These are phyloP conservation scores for Podaxis rugospora DNA, from an alignment of 768 basidiomycete species.

Conservation along the genomic window DNA sequence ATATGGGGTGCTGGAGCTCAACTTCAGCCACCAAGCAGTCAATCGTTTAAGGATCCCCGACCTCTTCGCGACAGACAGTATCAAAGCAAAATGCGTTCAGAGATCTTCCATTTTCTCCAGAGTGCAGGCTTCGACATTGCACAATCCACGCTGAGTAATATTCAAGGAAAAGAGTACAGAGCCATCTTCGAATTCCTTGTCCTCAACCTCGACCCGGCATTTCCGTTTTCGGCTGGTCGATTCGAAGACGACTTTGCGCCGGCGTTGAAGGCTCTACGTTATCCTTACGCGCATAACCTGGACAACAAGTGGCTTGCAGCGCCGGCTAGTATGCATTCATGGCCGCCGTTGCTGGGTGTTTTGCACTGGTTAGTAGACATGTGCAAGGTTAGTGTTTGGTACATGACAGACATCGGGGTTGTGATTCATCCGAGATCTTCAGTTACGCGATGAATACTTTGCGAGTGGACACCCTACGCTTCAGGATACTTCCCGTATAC, in stretches of 20 bases:
- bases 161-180: constrained; percentile 85
- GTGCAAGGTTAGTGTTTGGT: constrained; percentile 60
- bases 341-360: constrained; percentile 85
- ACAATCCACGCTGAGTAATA: constrained; percentile 64
- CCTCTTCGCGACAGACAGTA: constrained; percentile 74
- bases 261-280: constrained; percentile 69
- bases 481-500: constrained; percentile 54
- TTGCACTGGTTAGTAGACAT: constrained; percentile 90
- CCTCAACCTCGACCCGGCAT: constrained; percentile 64
- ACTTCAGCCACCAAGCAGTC: constrained; percentile 47
- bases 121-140: constrained; percentile 62
- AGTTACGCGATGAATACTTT: constrained; percentile 45
- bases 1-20: constrained; percentile 56
- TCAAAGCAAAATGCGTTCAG: constrained; percentile 71
- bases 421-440: constrained; percentile 9
- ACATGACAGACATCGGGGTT: neutral
- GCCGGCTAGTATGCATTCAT: constrained; percentile 87
- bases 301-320: constrained; percentile 86
- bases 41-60: constrained; percentile 66
- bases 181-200: constrained; percentile 80
- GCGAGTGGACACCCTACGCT: constrained; percentile 64
- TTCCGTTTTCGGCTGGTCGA: constrained; percentile 41
- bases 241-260: constrained; percentile 82
- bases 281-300: constrained; percentile 76
- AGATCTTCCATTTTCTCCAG: constrained; percentile 70